These are phyloP conservation scores for Trichoderma virens DNA, from an alignment of 495 filamentous ascomycete species.

Conservation along the genomic window DNA sequence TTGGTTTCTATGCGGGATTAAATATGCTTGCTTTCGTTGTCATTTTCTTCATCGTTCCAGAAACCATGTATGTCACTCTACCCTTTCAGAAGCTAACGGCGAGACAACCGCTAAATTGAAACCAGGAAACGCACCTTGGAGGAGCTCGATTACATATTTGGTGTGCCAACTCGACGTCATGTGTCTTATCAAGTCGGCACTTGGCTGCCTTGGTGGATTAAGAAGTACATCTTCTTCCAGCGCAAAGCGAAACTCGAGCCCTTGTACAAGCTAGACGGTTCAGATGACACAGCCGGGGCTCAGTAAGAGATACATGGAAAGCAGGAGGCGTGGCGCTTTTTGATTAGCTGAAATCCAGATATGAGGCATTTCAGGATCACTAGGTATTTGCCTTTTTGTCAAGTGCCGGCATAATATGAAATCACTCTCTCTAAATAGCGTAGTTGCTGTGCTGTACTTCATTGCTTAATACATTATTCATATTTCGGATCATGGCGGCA, in stretches of 20 bases:
- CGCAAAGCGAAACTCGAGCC: constrained; percentile 27
- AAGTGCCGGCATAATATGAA: too few species aligned
- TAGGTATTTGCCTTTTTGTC: too few species aligned
- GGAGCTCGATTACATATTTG: constrained; percentile 47
- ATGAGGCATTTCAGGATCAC: too few species aligned
- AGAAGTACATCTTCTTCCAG: constrained; percentile 39
- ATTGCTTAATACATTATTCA: too few species aligned
- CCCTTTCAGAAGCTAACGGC: constrained; percentile 22
- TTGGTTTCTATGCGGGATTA: constrained; percentile 53
- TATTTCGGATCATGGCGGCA: too few species aligned
- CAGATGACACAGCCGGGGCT: neutral
- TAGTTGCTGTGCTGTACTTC: too few species aligned
- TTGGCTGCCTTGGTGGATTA: constrained; percentile 38
- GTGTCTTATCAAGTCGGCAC: constrained; percentile 38
- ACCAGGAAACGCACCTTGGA: constrained; percentile 39
- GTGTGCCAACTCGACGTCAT: constrained; percentile 42
- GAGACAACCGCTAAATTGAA: constrained; percentile 30
- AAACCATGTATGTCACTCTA: constrained; percentile 41
- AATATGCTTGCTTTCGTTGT: constrained; percentile 50
- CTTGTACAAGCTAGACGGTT: constrained; percentile 30
- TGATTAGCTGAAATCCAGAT: too few species aligned
- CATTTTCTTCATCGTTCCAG: constrained; percentile 48
- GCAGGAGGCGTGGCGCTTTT: too few species aligned
- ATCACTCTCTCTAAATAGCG: too few species aligned
- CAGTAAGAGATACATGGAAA: neutral